Percentiles rank a stretch among this genome's conserved stretches.
phyloP scores from a whole-genome alignment of 2,329 filamentous ascomycete genomes.

The Penicillium sp. region DNA sequence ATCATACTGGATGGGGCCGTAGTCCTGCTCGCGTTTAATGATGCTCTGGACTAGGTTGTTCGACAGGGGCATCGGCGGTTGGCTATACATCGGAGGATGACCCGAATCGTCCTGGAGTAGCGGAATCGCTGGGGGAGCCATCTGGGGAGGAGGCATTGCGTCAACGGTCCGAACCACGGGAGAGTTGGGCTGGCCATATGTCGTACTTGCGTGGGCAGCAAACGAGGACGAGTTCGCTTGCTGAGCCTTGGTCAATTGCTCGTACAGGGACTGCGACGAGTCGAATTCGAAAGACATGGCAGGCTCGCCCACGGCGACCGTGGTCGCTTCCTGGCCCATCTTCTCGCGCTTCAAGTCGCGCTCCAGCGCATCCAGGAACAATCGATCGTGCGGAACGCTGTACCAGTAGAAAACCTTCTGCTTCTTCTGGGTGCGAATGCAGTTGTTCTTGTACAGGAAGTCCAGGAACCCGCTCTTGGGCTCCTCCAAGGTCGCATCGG shows the following conservation, averaged over 20 bases:
- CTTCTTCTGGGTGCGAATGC: slow-evolving; percentile 99
- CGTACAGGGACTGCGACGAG: slow-evolving; percentile 96
- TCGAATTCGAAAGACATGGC: slow-evolving; percentile 98
- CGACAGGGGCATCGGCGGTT: slow-evolving; percentile 63
- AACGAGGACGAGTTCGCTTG: slow-evolving; percentile 98
- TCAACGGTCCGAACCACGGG: slow-evolving; percentile 89
- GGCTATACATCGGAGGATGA: slow-evolving; percentile 67
- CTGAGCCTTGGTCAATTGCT: slow-evolving; percentile 98
- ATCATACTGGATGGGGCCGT: slow-evolving; percentile 79
- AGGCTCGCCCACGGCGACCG: slow-evolving; percentile 92
- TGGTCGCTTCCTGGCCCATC: slow-evolving; percentile 98
- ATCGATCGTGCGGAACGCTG: slow-evolving; percentile 93
- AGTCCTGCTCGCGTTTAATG: slow-evolving; percentile 88
- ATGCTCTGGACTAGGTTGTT: slow-evolving; percentile 67
- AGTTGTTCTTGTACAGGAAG: slow-evolving; percentile 99
- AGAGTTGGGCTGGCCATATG: slow-evolving; percentile 71
- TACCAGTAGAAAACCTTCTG: slow-evolving; percentile 99
- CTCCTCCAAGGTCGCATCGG: slow-evolving; percentile 96
- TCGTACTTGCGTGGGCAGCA: slow-evolving; percentile 70
- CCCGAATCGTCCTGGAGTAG: slow-evolving; percentile 61
- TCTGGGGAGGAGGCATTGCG: slow-evolving; percentile 82
- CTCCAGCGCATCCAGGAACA: slow-evolving; percentile 96
- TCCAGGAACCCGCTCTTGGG: slow-evolving; percentile 98
- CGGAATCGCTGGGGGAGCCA: slow-evolving; percentile 65
- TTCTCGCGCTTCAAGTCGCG: slow-evolving; percentile 98